phyloP scores from a whole-genome alignment of 768 basidiomycete species.

The Serendipita vermifera region DNA sequence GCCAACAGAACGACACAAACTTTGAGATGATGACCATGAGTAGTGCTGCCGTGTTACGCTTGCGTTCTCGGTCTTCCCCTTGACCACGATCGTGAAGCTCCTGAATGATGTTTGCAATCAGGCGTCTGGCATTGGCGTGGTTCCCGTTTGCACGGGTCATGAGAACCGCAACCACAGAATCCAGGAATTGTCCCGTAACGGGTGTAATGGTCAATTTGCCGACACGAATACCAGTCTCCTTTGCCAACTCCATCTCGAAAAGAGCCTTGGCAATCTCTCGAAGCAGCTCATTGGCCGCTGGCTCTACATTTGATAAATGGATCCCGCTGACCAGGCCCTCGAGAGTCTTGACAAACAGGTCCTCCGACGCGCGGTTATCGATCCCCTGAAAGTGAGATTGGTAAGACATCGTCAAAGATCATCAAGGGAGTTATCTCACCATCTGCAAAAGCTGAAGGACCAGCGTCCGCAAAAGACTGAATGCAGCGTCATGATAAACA shows the following conservation, averaged over 20 bases:
- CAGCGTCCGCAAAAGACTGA: slow-evolving; percentile 26
- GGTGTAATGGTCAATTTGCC: slow-evolving; percentile 18
- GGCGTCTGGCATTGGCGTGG: background rate
- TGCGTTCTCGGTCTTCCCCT: background rate
- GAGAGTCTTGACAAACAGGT: slow-evolving; percentile 53
- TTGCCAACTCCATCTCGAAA: slow-evolving; percentile 62
- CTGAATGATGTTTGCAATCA: slow-evolving; percentile 5
- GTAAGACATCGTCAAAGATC: slow-evolving; percentile 7
- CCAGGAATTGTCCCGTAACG: slow-evolving; percentile 24
- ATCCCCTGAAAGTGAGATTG: slow-evolving; percentile 38
- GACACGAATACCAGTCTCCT: slow-evolving; percentile 17
- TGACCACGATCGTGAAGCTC: slow-evolving; percentile 7
- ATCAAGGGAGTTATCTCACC: slow-evolving; percentile 29
- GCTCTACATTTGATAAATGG: slow-evolving; percentile 52
- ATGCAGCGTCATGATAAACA: slow-evolving; percentile 28
- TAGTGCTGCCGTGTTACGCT: background rate
- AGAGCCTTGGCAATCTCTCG: slow-evolving; percentile 54
- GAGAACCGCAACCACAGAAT: background rate
- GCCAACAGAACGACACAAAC: slow-evolving; percentile 44
- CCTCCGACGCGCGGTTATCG: slow-evolving; percentile 57
- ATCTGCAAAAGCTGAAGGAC: slow-evolving; percentile 49
- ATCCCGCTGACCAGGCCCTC: slow-evolving; percentile 71
- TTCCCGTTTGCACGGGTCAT: background rate
- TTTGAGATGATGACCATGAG: background rate
- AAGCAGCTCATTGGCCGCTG: slow-evolving; percentile 57